A percentile compares a stretch with the other conserved stretches of the same genome.
phyloP scores from a whole-genome alignment of 441 rosid genomes.

The Omphalea diandra region DNA sequence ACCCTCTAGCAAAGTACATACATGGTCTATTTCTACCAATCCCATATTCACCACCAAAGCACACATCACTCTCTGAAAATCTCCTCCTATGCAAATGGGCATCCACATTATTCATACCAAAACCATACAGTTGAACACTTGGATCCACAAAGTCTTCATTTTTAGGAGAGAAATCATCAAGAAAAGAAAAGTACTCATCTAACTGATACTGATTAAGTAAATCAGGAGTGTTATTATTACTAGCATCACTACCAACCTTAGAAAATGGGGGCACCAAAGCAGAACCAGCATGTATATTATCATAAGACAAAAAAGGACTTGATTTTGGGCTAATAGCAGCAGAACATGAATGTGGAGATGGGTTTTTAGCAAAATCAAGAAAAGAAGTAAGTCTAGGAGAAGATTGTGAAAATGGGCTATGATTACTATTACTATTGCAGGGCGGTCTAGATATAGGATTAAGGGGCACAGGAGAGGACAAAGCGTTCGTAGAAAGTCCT shows the following conservation, averaged over 20 bases:
- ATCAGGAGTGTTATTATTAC: slow-evolving; percentile 37
- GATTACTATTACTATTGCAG: no score
- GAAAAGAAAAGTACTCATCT: slow-evolving; percentile 64
- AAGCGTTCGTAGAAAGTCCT: slow-evolving; percentile 51
- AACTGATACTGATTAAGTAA: slow-evolving; percentile 54
- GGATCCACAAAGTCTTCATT: slow-evolving; percentile 45
- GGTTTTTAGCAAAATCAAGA: slow-evolving; percentile 41
- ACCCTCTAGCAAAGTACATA: slow-evolving; percentile 60
- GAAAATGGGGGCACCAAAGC: slow-evolving; percentile 30
- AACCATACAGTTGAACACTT: slow-evolving; percentile 37
- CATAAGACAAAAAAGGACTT: slow-evolving; percentile 54
- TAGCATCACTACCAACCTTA: slow-evolving; percentile 30
- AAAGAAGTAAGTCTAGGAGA: slow-evolving; percentile 52
- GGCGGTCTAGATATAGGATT: slow-evolving; percentile 61
- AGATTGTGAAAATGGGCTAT: slow-evolving; percentile 47
- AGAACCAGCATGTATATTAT: slow-evolving; percentile 45
- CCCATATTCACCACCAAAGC: slow-evolving; percentile 51
- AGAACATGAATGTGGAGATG: slow-evolving; percentile 39
- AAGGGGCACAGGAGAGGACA: slow-evolving; percentile 45
- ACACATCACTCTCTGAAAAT: slow-evolving; percentile 72
- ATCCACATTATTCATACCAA: slow-evolving; percentile 39
- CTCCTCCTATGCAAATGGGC: slow-evolving; percentile 69
- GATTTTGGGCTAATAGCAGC: slow-evolving; percentile 44
- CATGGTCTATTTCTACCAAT: slow-evolving; percentile 60
- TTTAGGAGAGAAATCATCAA: slow-evolving; percentile 54